A percentile compares a stretch with the other conserved stretches of the same genome.
Evolutionary conservation across 441 rosid genomes (phyloP).

Genomic region (Populus trichocarpa): DNA sequence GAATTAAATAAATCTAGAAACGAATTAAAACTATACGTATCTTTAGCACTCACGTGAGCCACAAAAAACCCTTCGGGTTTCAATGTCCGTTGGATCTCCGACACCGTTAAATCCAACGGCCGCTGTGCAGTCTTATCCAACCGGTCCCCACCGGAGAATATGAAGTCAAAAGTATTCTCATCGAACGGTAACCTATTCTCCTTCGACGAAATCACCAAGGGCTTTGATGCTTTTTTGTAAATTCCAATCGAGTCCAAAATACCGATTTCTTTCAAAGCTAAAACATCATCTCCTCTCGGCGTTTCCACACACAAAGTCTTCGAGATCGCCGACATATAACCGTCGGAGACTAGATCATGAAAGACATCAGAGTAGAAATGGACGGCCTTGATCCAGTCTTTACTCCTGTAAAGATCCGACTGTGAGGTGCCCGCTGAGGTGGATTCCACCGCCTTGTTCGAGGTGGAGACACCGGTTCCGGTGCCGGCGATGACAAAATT

Average conservation of each 20-base stretch:
- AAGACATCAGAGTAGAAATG: constrained; percentile 74
- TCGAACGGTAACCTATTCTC: constrained; percentile 54
- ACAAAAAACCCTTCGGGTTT: constrained; percentile 84
- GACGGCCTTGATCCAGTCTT: constrained; percentile 65
- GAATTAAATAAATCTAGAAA: constrained; percentile 87
- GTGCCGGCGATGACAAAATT: constrained; percentile 52
- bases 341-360: constrained; percentile 72
- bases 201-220: constrained; percentile 59
- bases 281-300: constrained; percentile 64
- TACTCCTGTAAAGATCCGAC: constrained; percentile 53
- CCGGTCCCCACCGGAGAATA: constrained; percentile 75
- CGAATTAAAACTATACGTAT: constrained; percentile 90
- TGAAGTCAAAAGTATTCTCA: constrained; percentile 60
- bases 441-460: constrained; percentile 40
- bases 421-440: constrained; percentile 19
- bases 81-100: constrained; percentile 70
- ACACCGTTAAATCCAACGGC: constrained; percentile 56
- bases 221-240: constrained; percentile 66
- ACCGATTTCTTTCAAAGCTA: constrained; percentile 74
- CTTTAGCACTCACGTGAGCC: constrained; percentile 77
- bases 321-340: constrained; percentile 58
- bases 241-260: constrained; percentile 64
- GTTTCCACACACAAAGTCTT: constrained; percentile 76
- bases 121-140: constrained; percentile 46
- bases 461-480: constrained; percentile 25